A percentile compares a stretch with the other conserved stretches of the same genome.
Evolutionary conservation across 2,329 filamentous ascomycete genomes (phyloP).

Genomic region (Paecilomyces variotii): DNA sequence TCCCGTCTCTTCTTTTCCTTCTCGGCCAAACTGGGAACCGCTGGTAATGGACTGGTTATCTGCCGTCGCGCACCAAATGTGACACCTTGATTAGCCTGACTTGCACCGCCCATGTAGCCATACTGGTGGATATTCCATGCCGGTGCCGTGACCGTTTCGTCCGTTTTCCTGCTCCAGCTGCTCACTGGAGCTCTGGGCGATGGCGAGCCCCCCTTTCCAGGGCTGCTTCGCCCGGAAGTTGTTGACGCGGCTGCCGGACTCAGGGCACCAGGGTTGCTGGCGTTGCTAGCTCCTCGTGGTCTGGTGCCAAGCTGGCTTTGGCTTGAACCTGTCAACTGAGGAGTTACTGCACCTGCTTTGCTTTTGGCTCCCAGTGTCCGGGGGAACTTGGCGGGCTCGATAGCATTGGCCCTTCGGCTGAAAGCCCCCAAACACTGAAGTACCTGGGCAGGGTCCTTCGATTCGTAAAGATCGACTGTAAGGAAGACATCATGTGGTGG

Average conservation of each 20-base stretch:
- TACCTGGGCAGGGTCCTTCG: conserved; percentile 93
- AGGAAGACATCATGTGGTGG: conserved; percentile 93
- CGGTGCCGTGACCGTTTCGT: conserved; percentile 72
- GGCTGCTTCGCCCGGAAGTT: conserved; percentile 48
- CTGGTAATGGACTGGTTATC: conserved; percentile 75
- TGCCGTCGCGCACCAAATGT: conserved; percentile 85
- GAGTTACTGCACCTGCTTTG: conserved; percentile 53
- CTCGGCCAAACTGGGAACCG: conserved; percentile 72
- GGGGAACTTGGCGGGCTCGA: conserved; percentile 67
- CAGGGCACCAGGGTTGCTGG: conserved; percentile 35
- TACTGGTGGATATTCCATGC: conserved; percentile 99
- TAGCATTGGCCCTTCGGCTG: conserved; percentile 70
- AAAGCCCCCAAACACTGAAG: conserved; percentile 88
- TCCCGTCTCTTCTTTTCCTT: conserved; percentile 65
- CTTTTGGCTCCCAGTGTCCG: conserved; percentile 59
- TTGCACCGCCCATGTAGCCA: conserved; percentile 95
- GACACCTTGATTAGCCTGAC: conserved; percentile 89
- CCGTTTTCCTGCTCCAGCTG: conserved; percentile 81
- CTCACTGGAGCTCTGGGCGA: conserved; percentile 53
- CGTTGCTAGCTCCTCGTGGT: conserved; percentile 47
- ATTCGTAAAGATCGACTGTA: conserved; percentile 91
- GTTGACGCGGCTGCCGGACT: conserved; percentile 30
- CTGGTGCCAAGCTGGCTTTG: conserved; percentile 34
- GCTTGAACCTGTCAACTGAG: conserved; percentile 58
- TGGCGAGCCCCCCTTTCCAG: conserved; percentile 30